A percentile compares a stretch with the other conserved stretches of the same genome.
Evolutionary conservation across 2,329 filamentous ascomycete genomes (phyloP).

Genomic region (Diplodia seriata): DNA sequence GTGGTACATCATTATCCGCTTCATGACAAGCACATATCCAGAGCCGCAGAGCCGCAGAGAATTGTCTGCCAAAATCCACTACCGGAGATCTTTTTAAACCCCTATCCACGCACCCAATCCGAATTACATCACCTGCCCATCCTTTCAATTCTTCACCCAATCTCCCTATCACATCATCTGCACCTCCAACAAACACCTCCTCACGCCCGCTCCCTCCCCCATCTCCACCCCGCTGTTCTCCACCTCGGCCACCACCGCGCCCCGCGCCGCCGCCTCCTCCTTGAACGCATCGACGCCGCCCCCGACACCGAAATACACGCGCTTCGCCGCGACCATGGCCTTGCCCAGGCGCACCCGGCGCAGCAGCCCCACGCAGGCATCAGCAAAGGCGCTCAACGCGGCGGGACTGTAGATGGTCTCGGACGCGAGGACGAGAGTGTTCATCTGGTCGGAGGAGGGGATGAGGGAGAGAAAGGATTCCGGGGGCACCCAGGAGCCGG

Average conservation of each 20-base stretch:
- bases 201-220: constrained; percentile 47
- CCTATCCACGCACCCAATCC: too few species aligned
- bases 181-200: constrained; percentile 49
- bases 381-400: constrained; percentile 71
- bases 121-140: too few species aligned
- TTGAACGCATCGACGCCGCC: constrained; percentile 79
- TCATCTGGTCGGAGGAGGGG: constrained; percentile 47
- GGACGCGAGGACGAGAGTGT: constrained; percentile 66
- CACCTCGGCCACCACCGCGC: constrained; percentile 56
- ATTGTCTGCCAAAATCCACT: too few species aligned
- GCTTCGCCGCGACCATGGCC: constrained; percentile 76
- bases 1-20: too few species aligned
- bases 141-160: too few species aligned
- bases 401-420: constrained; percentile 86
- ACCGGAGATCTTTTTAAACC: too few species aligned
- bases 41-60: too few species aligned
- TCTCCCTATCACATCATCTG: constrained; percentile 32
- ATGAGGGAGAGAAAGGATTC: constrained; percentile 66
- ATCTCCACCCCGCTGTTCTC: constrained; percentile 55
- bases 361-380: constrained; percentile 68
- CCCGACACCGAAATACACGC: constrained; percentile 83
- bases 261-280: constrained; percentile 50
- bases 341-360: constrained; percentile 60
- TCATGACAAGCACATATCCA: too few species aligned
- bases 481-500: constrained; percentile 72